Evolutionary conservation across 495 filamentous ascomycete genomes (phyloP).

Genomic region (Aspergillus wentii): DNA sequence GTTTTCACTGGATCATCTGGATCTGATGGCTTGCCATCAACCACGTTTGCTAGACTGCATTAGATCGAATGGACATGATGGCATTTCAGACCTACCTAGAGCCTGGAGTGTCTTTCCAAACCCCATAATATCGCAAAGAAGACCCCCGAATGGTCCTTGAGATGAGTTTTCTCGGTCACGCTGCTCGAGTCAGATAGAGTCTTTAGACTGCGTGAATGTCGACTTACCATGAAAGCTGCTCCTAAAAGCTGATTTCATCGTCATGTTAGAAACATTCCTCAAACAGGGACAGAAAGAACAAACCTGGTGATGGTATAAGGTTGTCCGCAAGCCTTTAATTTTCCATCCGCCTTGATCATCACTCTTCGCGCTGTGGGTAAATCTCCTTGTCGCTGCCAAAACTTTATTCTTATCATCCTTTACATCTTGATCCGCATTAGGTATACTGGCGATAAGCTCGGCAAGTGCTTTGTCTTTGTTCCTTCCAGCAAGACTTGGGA

Average conservation of each 20-base stretch:
- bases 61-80: background rate
- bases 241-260: conserved; percentile 33
- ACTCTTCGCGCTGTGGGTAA: conserved; percentile 25
- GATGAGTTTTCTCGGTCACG: conserved; percentile 42
- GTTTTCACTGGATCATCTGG: conserved; percentile 15
- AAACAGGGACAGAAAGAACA: background rate
- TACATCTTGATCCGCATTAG: conserved; percentile 7
- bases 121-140: conserved; percentile 60
- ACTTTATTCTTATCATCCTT: conserved; percentile 14
- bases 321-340: conserved; percentile 41
- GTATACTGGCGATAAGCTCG: conserved; percentile 17
- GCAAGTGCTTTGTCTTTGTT: conserved; percentile 17
- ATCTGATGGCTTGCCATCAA: conserved; percentile 34
- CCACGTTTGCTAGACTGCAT: conserved; percentile 34
- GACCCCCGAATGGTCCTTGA: conserved; percentile 42
- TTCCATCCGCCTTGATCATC: conserved; percentile 40
- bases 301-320: conserved; percentile 48
- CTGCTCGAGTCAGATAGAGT: conserved; percentile 8
- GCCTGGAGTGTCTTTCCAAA: conserved; percentile 56
- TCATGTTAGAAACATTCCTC: conserved; percentile 7
- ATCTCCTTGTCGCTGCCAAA: conserved; percentile 31
- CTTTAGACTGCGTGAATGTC: background rate
- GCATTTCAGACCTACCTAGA: conserved; percentile 27
- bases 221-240: conserved; percentile 49
- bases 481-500: conserved; percentile 2